Base-by-base conservation (phyloP, 129 eudicot species). In the Artemisia tridentata region DNA sequence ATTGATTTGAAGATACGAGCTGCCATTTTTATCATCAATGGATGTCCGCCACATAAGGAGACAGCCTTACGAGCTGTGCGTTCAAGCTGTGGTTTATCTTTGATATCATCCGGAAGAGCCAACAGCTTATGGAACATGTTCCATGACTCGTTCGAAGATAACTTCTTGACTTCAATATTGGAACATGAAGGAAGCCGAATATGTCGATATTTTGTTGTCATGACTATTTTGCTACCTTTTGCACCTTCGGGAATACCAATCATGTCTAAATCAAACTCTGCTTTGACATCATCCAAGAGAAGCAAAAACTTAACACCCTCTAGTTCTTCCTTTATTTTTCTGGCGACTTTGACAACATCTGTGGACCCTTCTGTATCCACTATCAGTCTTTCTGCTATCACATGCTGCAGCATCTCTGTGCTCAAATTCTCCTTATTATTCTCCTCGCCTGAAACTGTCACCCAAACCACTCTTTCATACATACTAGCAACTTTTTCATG, bases 11-110 rank as follows among this genome's bases (percentile, higher is more conserved):
- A 80, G 77, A 66, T 38, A 31, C 84, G 63, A 4, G 73, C 84
- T 34, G 75, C 73, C 76, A 75, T 80, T 71, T 70, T 75, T 41
- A 80, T 80, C 67, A 76, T 59, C 53, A 76, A 49, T 8, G 84
- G 84, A 58, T 55, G 78, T 29, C 80, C 78, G 18, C 38, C 74
- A 16, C 84, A 71, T 38, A 69, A 58, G 15, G 53, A 49, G 19
- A 72, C 57, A 29, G 77, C 82, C 18, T 57, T 68, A 11, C 14
- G 53, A 54, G 69, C 63, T 27, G 71, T 23, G 34, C 69, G 72
- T 13, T 43, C 68, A 10, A 78, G 63, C 21, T 71, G 65, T 23
- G 72, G 72, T 7, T 54, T 72, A 11, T 78, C 41, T 53, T 66
- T 73, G 4, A 66, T 19, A 34, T 53, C 72, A 38, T 49, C 11